phyloP scores from a whole-genome alignment of 441 rosid genomes.

The Gossypium lobatum region DNA sequence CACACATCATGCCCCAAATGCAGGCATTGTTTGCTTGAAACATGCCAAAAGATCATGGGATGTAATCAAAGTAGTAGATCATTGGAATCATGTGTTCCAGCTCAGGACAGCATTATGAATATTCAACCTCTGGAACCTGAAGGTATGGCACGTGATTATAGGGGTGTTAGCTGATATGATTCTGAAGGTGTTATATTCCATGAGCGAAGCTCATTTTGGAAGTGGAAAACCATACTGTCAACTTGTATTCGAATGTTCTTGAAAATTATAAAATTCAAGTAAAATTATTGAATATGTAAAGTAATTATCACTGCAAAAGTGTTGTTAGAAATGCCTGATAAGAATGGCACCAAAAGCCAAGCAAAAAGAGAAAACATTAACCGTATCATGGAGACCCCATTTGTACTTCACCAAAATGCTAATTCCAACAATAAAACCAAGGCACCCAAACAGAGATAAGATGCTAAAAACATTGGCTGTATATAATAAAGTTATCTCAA shows the following conservation, averaged over 20 bases:
- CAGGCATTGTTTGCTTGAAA: constrained; percentile 42
- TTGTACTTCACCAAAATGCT: neutral
- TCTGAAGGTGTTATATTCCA: neutral
- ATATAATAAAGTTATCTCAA: neutral
- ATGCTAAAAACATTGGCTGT: neutral
- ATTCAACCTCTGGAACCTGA: constrained; percentile 35
- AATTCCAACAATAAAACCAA: neutral
- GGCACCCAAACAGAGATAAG: neutral
- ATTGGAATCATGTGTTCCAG: neutral
- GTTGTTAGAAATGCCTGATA: neutral
- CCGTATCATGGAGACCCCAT: neutral
- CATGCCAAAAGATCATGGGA: constrained; percentile 38
- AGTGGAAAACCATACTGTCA: neutral
- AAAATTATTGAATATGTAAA: neutral
- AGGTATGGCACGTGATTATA: constrained; percentile 20
- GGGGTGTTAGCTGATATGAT: constrained; percentile 1
- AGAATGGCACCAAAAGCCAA: constrained; percentile 6
- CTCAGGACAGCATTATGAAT: constrained; percentile 16
- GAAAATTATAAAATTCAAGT: no score
- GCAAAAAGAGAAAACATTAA: neutral
- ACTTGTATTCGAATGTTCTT: no score
- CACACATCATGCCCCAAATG: constrained; percentile 55
- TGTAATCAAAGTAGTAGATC: constrained; percentile 13
- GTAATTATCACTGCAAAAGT: neutral
- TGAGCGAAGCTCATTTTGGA: neutral